These are phyloP conservation scores for Apiotrichum veenhuisii DNA, from an alignment of 1,284 basidiomycete genomes.

Conservation along the genomic window DNA sequence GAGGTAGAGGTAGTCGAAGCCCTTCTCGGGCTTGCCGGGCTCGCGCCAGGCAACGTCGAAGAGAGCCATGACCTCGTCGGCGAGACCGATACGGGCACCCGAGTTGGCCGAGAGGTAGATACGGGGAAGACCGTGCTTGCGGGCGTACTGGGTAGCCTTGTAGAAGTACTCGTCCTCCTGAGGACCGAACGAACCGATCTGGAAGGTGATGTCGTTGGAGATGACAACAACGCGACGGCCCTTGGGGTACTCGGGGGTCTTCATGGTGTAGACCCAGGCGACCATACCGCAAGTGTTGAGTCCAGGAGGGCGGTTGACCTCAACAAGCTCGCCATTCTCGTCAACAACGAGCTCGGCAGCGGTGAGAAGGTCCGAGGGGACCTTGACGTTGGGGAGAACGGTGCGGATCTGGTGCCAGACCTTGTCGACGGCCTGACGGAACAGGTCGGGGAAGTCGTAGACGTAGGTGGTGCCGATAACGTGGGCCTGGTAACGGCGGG, in stretches of 20 bases:
- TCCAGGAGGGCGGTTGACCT: constrained; percentile 86
- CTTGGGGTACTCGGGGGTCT: constrained; percentile 87
- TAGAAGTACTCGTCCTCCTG: constrained; percentile 95
- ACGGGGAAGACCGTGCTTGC: constrained; percentile 79
- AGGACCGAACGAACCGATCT: constrained; percentile 97
- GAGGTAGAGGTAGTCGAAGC: constrained; percentile 94
- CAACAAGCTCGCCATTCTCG: constrained; percentile 82
- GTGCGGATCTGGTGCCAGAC: constrained; percentile 76
- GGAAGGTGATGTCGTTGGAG: constrained; percentile 98
- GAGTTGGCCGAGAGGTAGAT: constrained; percentile 99
- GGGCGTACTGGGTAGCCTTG: constrained; percentile 89
- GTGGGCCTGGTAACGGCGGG: constrained; percentile 99
- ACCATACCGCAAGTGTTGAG: constrained; percentile 98
- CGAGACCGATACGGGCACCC: constrained; percentile 92
- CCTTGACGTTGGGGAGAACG: constrained; percentile 62
- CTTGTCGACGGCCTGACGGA: constrained; percentile 92
- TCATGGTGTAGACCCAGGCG: constrained; percentile 90
- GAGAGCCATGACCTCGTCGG: constrained; percentile 82
- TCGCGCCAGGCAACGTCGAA: constrained; percentile 93
- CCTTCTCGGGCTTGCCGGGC: constrained; percentile 79
- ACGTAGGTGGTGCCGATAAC: constrained; percentile 97
- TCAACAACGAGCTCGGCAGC: constrained; percentile 90
- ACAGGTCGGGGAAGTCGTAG: constrained; percentile 98
- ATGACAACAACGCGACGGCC: constrained; percentile 86
- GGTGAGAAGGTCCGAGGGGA: constrained; percentile 74